phyloP scores from a whole-genome alignment of 306 rosid species.

The Inga laurina region DNA sequence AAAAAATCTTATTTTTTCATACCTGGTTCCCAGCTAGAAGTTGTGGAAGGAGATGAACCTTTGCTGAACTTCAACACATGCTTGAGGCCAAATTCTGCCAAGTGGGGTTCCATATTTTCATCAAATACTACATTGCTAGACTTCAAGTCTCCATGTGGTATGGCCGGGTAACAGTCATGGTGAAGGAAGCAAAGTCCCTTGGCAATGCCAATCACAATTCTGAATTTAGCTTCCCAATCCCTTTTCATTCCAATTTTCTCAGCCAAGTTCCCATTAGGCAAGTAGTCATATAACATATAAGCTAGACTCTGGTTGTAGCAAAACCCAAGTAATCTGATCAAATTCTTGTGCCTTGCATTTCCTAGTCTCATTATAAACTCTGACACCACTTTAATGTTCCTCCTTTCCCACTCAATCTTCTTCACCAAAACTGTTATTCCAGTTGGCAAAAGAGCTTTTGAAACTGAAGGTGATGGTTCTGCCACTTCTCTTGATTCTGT shows the following conservation, averaged over 20 bases:
- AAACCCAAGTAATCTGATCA: conserved; percentile 70
- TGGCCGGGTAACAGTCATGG: conserved; percentile 78
- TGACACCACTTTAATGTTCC: conserved; percentile 44
- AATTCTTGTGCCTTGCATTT: conserved; percentile 79
- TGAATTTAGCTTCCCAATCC: conserved; percentile 76
- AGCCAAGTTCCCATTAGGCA: conserved; percentile 78
- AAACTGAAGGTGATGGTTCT: conserved; percentile 50
- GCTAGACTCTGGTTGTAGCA: conserved; percentile 82
- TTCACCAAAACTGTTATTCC: conserved; percentile 84
- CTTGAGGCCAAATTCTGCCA: conserved; percentile 83
- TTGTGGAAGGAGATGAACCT: conserved; percentile 42
- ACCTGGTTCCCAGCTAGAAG: conserved; percentile 64
- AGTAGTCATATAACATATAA: conserved; percentile 73
- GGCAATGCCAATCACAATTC: conserved; percentile 67
- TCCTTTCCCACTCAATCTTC: conserved; percentile 72
- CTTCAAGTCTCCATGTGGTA: conserved; percentile 86
- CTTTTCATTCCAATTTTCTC: conserved; percentile 65
- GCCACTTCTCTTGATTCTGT: conserved; percentile 44
- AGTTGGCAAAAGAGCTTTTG: conserved; percentile 84
- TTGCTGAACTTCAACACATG: conserved; percentile 55
- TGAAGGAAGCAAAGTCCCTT: conserved; percentile 88
- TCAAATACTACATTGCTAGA: conserved; percentile 79
- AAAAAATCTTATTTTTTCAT: conserved; percentile 19
- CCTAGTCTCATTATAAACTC: conserved; percentile 66
- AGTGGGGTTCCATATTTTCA: conserved; percentile 85